These are phyloP conservation scores for Apiospora hydei DNA, from an alignment of 2,329 filamentous ascomycete species.

Conservation along the genomic window DNA sequence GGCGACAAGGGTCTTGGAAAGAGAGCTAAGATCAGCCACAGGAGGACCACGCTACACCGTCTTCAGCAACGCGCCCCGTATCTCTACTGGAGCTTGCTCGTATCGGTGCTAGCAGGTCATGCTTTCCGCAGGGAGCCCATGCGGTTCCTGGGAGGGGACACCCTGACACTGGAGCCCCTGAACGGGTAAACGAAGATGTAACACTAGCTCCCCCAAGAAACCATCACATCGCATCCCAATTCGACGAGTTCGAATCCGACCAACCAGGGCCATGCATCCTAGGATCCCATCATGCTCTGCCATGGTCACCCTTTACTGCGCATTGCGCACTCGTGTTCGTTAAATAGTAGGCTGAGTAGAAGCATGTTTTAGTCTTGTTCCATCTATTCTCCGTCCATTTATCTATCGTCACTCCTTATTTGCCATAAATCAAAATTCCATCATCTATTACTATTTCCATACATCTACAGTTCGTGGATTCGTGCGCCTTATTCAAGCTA, in stretches of 20 bases:
- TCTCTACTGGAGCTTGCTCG: not conserved
- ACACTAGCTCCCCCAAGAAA: not conserved
- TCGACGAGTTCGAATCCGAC: not conserved
- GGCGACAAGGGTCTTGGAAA: not conserved
- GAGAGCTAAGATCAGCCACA: not conserved
- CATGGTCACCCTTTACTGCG: not conserved
- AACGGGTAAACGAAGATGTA: slow-evolving; percentile 16
- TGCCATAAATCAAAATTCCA: not conserved
- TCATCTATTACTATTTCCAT: not conserved
- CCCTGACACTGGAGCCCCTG: slow-evolving; percentile 1
- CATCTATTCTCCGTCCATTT: not conserved
- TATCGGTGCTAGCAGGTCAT: not conserved
- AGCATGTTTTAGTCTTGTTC: slow-evolving; percentile 16
- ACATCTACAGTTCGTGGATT: not conserved
- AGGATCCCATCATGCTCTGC: not conserved
- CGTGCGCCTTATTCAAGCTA: not conserved
- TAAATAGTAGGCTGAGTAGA: not conserved
- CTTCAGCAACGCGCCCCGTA: not conserved
- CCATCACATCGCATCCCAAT: slow-evolving; percentile 15
- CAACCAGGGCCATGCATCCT: slow-evolving; percentile 1
- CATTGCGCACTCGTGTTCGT: slow-evolving; percentile 1
- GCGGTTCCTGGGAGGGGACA: too few relatives aligned
- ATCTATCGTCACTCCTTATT: not conserved
- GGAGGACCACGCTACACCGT: not conserved
- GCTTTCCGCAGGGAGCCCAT: not conserved